Percentiles rank a stretch among this genome's conserved stretches.
Evolutionary conservation across 345 rosid species (phyloP).

Genomic region (Aurinia saxatilis): DNA sequence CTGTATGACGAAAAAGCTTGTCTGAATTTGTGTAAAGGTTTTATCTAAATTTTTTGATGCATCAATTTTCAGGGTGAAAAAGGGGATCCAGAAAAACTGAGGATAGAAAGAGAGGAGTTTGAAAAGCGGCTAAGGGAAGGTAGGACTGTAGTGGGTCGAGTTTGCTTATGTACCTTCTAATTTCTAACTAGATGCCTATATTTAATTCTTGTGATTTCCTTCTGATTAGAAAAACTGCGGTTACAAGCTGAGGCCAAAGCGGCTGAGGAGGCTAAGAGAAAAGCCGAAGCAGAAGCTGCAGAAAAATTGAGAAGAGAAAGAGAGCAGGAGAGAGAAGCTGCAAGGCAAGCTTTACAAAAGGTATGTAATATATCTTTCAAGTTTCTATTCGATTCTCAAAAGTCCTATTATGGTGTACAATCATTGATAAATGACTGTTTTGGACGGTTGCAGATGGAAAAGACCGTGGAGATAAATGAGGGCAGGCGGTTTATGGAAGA

Average conservation of each 20-base stretch:
- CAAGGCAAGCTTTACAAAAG: constrained; percentile 75
- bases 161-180: background rate
- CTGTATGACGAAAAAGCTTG: background rate
- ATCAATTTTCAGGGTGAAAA: constrained; percentile 54
- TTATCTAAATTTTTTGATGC: background rate
- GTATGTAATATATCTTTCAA: constrained; percentile 29
- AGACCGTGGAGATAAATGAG: constrained; percentile 85
- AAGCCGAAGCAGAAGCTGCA: constrained; percentile 71
- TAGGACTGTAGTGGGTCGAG: constrained; percentile 18
- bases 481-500: constrained; percentile 75
- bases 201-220: background rate
- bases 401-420: background rate
- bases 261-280: constrained; percentile 70
- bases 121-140: constrained; percentile 81
- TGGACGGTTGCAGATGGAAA: constrained; percentile 65
- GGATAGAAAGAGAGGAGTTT: constrained; percentile 68
- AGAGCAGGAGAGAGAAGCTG: constrained; percentile 84
- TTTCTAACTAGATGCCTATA: background rate
- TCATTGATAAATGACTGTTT: background rate
- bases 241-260: constrained; percentile 82
- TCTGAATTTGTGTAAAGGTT: background rate
- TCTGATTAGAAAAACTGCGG: constrained; percentile 59
- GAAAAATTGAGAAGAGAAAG: constrained; percentile 69
- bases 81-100: constrained; percentile 70
- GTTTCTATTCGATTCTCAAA: background rate